These are phyloP conservation scores for Puccinia novopanici DNA, from an alignment of 1,284 basidiomycete genomes.

Conservation along the genomic window DNA sequence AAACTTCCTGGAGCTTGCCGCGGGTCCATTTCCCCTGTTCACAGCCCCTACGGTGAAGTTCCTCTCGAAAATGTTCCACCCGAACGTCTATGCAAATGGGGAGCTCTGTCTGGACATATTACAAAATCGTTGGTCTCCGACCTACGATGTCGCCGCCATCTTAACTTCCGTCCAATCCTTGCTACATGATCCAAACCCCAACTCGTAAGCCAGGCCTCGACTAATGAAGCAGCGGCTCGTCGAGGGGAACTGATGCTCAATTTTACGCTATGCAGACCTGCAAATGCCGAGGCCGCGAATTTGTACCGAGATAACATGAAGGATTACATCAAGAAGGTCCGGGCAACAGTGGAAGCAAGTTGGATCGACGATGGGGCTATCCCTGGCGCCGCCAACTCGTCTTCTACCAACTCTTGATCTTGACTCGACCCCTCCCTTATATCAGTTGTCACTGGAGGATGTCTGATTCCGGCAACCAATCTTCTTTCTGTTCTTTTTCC, in stretches of 20 bases:
- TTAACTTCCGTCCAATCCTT: conserved; percentile 92
- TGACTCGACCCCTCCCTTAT: too few relatives aligned
- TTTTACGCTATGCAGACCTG: conserved; percentile 68
- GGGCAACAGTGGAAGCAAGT: conserved; percentile 64
- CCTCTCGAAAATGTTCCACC: conserved; percentile 96
- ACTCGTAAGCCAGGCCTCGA: conserved; percentile 62
- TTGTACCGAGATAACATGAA: conserved; percentile 98
- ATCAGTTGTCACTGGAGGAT: too few relatives aligned
- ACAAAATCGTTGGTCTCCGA: conserved; percentile 96
- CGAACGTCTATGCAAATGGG: conserved; percentile 96
- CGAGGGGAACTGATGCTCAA: background rate
- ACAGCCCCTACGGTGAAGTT: conserved; percentile 86
- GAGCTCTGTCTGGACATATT: conserved; percentile 97
- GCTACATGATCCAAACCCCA: conserved; percentile 95
- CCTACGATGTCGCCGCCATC: conserved; percentile 97
- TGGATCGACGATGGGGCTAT: conserved; percentile 57
- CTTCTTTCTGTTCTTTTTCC: too few relatives aligned
- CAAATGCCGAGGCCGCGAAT: conserved; percentile 95
- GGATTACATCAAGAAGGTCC: conserved; percentile 88
- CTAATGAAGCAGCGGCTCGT: too few relatives aligned
- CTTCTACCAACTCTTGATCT: conserved; percentile 26
- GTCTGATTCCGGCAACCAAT: too few relatives aligned
- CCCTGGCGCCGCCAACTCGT: conserved; percentile 38
- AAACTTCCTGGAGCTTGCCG: background rate
- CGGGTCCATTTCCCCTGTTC: background rate